Evolutionary conservation across 257 asterid species (phyloP), one percentile per base, ranked within the genome.

Genomic region (Nicotiana knightiana): DNA sequence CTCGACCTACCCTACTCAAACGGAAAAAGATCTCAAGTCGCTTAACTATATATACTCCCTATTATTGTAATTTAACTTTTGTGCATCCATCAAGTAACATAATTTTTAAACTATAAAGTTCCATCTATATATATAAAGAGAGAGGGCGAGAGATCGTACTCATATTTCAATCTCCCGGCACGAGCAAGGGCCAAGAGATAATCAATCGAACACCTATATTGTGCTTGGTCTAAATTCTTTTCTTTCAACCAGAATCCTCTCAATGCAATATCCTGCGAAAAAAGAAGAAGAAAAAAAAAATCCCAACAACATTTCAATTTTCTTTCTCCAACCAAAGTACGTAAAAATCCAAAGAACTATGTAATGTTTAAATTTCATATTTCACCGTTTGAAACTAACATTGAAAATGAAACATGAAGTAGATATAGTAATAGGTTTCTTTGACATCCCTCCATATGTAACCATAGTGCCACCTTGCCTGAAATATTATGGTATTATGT

Each of bases 371-470:
- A 58, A n/a, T 8, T n/a, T 9, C 33, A 61, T 24, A 61, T 3
- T 61, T 61, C 3, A 61, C 33, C 12, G 55, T 84, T 61, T 43
- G 37, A 73, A 17, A 33, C 39, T 70, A 73, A 94, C 99, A 94
- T 93, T 95, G 85, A 95, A 95, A 81, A 95, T 92, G 88, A 95
- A 92, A 67, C 92, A 83, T 57, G 97, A 77, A 82, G 98, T 95
- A 81, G 94, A 84, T 75, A 95, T 91, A 37, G 96, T 92, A 78
- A 95, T 81, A 46, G 98, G 98, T 67, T 88, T 92, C 91, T 92
- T 95, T 53, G 98, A 95, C 98, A 95, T 95, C 81, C 98, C 98
- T 53, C 98, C 98, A 77, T 95, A 95, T 16, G 98, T 93, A 73
- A 93, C 98, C 98, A 93, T 93, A 51, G 93, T 93, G 65, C 98